Evolutionary conservation across 441 rosid genomes (phyloP).

Genomic region (Erodium moschatum): DNA sequence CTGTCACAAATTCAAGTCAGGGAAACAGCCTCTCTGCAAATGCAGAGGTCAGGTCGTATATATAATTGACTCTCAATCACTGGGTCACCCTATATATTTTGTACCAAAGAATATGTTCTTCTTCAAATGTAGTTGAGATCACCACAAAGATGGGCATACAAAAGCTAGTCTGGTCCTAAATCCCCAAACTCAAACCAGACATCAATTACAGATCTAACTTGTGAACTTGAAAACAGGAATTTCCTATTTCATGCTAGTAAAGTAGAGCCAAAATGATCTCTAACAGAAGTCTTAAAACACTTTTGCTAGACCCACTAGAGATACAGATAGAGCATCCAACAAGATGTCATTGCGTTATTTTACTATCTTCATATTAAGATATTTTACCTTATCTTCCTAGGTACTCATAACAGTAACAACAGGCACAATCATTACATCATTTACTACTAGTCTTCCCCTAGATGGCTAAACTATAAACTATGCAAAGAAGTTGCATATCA

Average conservation of each 20-base stretch:
- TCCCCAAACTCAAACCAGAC: constrained; percentile 4
- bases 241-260: not conserved
- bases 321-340: not conserved
- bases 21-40: not conserved
- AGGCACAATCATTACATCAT: not conserved
- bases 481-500: not conserved
- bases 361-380: not conserved
- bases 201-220: not conserved
- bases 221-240: not conserved
- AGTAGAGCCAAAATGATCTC: not conserved
- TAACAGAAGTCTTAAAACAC: not conserved
- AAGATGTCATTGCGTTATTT: not conserved
- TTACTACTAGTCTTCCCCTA: not conserved
- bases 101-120: not conserved
- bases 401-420: not conserved
- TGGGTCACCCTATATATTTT: not conserved
- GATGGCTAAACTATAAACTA: not conserved
- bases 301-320: not conserved
- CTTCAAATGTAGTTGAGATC: not conserved
- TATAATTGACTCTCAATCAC: not conserved
- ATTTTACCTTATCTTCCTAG: not conserved
- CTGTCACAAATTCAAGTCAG: not conserved
- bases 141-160: not conserved
- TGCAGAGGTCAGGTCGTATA: not conserved
- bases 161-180: not conserved